Percentiles rank a stretch among this genome's conserved stretches.
phyloP scores from a whole-genome alignment of 345 rosid genomes.

The Conringia planisiliqua region DNA sequence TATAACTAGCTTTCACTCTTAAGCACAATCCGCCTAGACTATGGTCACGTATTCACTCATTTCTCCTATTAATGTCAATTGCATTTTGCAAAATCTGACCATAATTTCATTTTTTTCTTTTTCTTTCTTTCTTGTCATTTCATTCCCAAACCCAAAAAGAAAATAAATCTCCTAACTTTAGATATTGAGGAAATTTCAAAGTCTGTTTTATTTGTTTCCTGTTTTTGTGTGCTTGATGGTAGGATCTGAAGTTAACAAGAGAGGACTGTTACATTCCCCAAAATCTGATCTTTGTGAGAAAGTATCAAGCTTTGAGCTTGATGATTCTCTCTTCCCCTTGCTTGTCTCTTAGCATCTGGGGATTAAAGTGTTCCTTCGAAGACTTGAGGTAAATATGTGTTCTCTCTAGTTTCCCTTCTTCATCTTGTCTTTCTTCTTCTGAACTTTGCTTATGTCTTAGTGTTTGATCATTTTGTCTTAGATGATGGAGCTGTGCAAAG shows the following conservation, averaged over 20 bases:
- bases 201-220: conserved; percentile 38
- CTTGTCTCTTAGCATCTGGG: not conserved
- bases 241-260: conserved; percentile 36
- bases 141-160: conserved; percentile 14
- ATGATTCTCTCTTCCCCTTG: not conserved
- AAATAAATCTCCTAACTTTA: conserved; percentile 33
- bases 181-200: conserved; percentile 32
- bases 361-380: not conserved
- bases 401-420: not conserved
- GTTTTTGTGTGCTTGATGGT: conserved; percentile 32
- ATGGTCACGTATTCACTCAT: conserved; percentile 29
- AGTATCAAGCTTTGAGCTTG: conserved; percentile 37
- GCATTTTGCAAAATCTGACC: not conserved
- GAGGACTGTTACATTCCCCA: conserved; percentile 29
- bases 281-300: conserved; percentile 15
- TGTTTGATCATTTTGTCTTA: conserved; percentile 9
- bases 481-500: conserved; percentile 54
- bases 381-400: conserved; percentile 23
- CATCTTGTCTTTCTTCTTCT: not conserved
- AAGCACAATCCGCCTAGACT: conserved; percentile 16
- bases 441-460: not conserved
- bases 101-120: not conserved
- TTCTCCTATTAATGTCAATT: not conserved
- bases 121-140: not conserved
- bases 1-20: conserved; percentile 3